A percentile compares a stretch with the other conserved stretches of the same genome.
Conservation (phyloP, 2,329 filamentous ascomycete species). For the Microdochium bolleyi region DNA sequence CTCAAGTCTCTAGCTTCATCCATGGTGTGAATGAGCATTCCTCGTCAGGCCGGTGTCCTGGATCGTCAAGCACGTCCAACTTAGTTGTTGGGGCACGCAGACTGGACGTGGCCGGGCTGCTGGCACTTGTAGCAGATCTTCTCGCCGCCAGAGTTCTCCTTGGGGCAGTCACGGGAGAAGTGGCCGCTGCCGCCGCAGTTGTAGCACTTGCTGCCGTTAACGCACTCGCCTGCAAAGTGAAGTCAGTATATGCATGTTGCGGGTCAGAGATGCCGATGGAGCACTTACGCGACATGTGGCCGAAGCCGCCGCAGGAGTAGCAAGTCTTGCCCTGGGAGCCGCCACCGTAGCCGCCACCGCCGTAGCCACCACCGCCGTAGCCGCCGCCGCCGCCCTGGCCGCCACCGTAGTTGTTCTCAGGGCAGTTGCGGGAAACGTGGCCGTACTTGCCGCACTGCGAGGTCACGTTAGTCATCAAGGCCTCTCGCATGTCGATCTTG, state of each 20-base stretch:
- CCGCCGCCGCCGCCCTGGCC: constrained; percentile 36
- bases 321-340: constrained; percentile 67
- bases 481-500: constrained; percentile 5
- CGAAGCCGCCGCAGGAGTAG: constrained; percentile 96
- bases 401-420: constrained; percentile 51
- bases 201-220: constrained; percentile 99
- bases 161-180: constrained; percentile 91
- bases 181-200: constrained; percentile 95
- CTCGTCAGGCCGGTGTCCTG: not conserved
- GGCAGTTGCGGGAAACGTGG: constrained; percentile 91
- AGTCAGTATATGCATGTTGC: constrained; percentile 4
- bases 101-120: constrained; percentile 81
- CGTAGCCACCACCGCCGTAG: constrained; percentile 28
- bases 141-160: constrained; percentile 78
- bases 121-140: constrained; percentile 98
- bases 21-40: not conserved
- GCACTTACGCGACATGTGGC: constrained; percentile 82
- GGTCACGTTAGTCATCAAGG: constrained; percentile 2
- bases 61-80: not conserved
- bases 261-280: too few species aligned
- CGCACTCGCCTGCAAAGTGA: constrained; percentile 63
- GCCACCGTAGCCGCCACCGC: constrained; percentile 33
- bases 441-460: constrained; percentile 80
- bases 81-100: constrained; percentile 76
- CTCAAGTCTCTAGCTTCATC: not conserved